Base-by-base conservation (phyloP, 2,329 filamentous ascomycete genomes). In the Cladophialophora chaetospira region DNA sequence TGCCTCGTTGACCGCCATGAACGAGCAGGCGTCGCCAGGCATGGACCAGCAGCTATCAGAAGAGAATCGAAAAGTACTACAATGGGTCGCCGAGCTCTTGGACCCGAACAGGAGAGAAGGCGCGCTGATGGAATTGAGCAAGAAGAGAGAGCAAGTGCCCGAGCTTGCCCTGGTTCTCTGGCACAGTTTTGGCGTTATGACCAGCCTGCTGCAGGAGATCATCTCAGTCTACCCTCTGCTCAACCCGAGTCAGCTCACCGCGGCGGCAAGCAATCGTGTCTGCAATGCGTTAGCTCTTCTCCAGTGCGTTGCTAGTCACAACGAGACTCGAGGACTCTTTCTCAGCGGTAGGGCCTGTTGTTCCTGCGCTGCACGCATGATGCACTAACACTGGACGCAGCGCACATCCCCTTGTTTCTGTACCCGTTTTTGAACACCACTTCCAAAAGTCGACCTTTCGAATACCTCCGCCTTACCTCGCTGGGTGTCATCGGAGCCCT, bases 121-220 rank as follows among this genome's bases (percentile, higher is more conserved):
- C 3, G 94, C 94, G 47, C 81, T 99, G 53, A 82, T 99, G 69
- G 94, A 99, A 74, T 82, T 99, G 49, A 97, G 93, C 77, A 99
- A 99, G 81, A 99, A 99, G 82, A 82, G 94, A 55, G 94, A 99
- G 75, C 94, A 97, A 75, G 94, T 99, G 13, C 93, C 94, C 0
- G 94, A 99, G 77, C 80, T 99, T 58, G 94, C 94, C 44, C 79
- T 99, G 67, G 96, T 99, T 60, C 80, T 99, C 61, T 99, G 94
- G 94, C 94, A 99, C 74, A 97, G 93, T 3, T 97, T 97, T 70
- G 94, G 93, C 96, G 94, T 99, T 69, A 99, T 99, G 94, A 97
- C 94, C 43, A 96, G 91, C 53, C 81, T 99, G 21, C 83, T 97
- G 29, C 93, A 97, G 74, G 94, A 99, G 77, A 99, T 99, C 71